Conservation (phyloP, 176 grass and related monocot genomes). For the Calamus simplicifolius region DNA sequence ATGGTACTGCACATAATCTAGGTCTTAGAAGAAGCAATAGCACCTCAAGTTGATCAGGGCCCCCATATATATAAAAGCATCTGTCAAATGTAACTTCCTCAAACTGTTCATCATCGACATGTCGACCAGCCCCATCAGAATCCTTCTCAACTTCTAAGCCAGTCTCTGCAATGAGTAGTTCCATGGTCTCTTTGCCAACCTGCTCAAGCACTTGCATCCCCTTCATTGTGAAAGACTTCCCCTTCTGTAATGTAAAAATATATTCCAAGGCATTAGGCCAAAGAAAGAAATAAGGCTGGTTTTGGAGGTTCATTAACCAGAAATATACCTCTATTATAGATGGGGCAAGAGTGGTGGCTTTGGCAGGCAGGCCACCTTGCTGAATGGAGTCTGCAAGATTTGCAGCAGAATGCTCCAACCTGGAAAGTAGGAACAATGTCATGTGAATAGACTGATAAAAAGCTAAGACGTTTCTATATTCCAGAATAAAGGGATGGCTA, state of each 20-base stretch:
- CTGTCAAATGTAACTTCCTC: constrained; percentile 95
- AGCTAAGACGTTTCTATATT: too few species aligned
- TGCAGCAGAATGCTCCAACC: constrained; percentile 90
- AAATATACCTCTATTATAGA: constrained; percentile 68
- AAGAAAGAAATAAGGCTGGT: too few species aligned
- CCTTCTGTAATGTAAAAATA: constrained; percentile 41
- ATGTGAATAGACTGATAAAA: constrained; percentile 2
- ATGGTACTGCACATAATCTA: too few species aligned
- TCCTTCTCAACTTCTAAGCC: constrained; percentile 83
- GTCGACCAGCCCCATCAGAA: constrained; percentile 36
- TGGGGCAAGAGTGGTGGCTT: constrained; percentile 74
- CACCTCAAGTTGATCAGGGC: constrained; percentile 95
- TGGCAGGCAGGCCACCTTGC: constrained; percentile 59
- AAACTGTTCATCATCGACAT: constrained; percentile 68
- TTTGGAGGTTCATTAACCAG: too few species aligned
- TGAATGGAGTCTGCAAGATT: constrained; percentile 84
- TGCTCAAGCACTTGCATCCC: constrained; percentile 94
- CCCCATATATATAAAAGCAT: constrained; percentile 99
- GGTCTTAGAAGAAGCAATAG: constrained; percentile 21
- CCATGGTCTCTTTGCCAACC: constrained; percentile 98
- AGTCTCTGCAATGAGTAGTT: constrained; percentile 83
- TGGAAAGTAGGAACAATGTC: constrained; percentile 16
- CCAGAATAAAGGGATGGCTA: too few species aligned
- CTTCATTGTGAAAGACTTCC: constrained; percentile 72
- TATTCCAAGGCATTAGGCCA: too few species aligned